phyloP scores from a whole-genome alignment of 768 basidiomycete species.

The Leccinum rimulosum region DNA sequence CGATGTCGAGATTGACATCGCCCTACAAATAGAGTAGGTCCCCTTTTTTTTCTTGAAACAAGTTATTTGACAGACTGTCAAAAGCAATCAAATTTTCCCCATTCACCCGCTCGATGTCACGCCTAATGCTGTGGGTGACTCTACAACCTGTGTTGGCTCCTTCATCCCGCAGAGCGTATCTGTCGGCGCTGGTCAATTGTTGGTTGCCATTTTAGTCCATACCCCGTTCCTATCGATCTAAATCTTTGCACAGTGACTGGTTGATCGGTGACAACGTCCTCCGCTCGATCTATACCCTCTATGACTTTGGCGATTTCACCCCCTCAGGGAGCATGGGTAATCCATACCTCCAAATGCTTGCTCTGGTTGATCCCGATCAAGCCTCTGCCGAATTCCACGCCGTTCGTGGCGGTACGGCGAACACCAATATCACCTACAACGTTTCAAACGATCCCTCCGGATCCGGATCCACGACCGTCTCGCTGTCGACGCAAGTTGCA shows the following conservation, averaged over 20 bases:
- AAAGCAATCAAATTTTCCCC: slow-evolving; percentile 70
- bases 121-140: slow-evolving; percentile 43
- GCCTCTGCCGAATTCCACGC: slow-evolving; percentile 72
- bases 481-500: slow-evolving; percentile 57
- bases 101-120: slow-evolving; percentile 78
- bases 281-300: slow-evolving; percentile 78
- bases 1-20: slow-evolving; percentile 69
- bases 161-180: slow-evolving; percentile 65
- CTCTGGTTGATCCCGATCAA: slow-evolving; percentile 63
- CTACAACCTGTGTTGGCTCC: slow-evolving; percentile 63
- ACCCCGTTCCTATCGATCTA: slow-evolving; percentile 1
- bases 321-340: slow-evolving; percentile 61
- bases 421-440: slow-evolving; percentile 67
- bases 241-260: slow-evolving; percentile 58
- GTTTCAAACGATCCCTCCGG: slow-evolving; percentile 43
- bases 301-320: slow-evolving; percentile 82
- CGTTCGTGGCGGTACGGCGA: slow-evolving; percentile 61
- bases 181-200: slow-evolving; percentile 68
- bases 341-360: slow-evolving; percentile 75
- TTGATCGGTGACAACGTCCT: slow-evolving; percentile 81
- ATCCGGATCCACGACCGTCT: slow-evolving; percentile 46
- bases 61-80: slow-evolving; percentile 16
- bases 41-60: slow-evolving; percentile 1
- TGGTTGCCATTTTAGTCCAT: slow-evolving; percentile 25
- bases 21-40: slow-evolving; percentile 72